phyloP scores from a whole-genome alignment of 2,329 filamentous ascomycete species.

The Talaromyces albobiverticillius region DNA sequence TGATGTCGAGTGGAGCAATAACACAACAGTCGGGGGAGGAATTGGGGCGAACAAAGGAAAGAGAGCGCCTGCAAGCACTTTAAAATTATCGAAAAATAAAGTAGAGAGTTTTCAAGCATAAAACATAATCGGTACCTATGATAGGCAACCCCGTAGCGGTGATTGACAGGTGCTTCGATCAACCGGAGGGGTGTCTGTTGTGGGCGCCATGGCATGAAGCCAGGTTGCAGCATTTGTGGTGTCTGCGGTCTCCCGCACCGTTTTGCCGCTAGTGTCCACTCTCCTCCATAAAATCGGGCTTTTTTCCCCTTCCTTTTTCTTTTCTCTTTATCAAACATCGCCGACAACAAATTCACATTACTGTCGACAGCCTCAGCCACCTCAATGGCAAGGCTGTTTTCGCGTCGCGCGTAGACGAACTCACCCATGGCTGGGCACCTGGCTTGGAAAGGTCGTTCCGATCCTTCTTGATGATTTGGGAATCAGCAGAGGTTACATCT shows the following conservation, averaged over 20 bases:
- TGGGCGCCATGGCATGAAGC: constrained; percentile 35
- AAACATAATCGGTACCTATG: constrained; percentile 31
- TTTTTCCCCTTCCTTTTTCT: constrained; percentile 31
- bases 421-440: constrained; percentile 71
- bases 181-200: constrained; percentile 28
- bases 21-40: constrained; percentile 14
- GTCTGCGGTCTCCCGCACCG: constrained; percentile 30
- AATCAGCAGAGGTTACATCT: constrained; percentile 69
- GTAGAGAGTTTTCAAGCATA: constrained; percentile 19
- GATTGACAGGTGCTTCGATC: constrained; percentile 27
- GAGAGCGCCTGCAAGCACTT: constrained; percentile 18
- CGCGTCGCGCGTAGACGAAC: constrained; percentile 66
- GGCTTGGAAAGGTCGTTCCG: constrained; percentile 63
- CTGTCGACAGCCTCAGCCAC: constrained; percentile 54
- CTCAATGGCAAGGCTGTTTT: constrained; percentile 59
- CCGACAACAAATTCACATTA: constrained; percentile 54
- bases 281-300: constrained; percentile 28
- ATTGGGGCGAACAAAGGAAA: constrained; percentile 17
- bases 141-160: constrained; percentile 29
- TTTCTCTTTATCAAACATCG: constrained; percentile 50
- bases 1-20: constrained; percentile 24
- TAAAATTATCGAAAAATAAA: constrained; percentile 21
- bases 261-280: constrained; percentile 15
- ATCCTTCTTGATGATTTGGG: constrained; percentile 62
- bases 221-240: constrained; percentile 45